Conservation (phyloP, 2,329 filamentous ascomycete species). For the Fonsecaea nubica region DNA sequence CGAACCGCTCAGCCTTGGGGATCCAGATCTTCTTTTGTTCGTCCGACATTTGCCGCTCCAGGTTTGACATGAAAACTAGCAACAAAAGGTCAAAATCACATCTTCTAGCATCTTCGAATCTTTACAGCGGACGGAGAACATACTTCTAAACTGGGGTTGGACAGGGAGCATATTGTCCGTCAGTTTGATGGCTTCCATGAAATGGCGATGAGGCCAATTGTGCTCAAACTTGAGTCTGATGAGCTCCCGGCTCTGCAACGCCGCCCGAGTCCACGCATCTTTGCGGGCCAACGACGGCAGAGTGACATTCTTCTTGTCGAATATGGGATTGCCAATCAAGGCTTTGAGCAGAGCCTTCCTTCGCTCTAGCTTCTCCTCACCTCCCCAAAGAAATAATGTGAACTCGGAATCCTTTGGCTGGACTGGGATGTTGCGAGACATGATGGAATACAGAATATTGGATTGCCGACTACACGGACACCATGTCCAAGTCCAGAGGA, state of each 20-base stretch:
- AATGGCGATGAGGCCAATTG: constrained; percentile 38
- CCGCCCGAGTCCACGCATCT: constrained; percentile 38
- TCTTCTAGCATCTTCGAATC: too few relatives aligned
- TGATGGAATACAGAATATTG: background rate
- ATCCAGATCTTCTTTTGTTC: constrained; percentile 41
- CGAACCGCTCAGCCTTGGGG: constrained; percentile 39
- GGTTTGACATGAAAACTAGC: constrained; percentile 40
- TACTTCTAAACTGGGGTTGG: constrained; percentile 39
- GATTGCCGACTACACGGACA: background rate
- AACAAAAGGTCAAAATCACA: too few relatives aligned
- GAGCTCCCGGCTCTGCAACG: constrained; percentile 37
- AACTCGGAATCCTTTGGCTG: constrained; percentile 22
- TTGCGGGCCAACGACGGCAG: constrained; percentile 38
- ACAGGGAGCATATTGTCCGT: constrained; percentile 40
- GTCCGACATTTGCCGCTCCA: constrained; percentile 40
- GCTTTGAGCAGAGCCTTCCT: constrained; percentile 35
- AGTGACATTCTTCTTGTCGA: constrained; percentile 36
- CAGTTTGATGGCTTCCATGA: constrained; percentile 38
- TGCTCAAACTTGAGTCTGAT: constrained; percentile 37
- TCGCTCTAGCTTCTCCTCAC: constrained; percentile 37
- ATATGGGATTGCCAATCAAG: constrained; percentile 37
- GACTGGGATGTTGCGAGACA: constrained; percentile 35
- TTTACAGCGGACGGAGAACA: background rate
- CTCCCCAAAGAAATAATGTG: constrained; percentile 40
- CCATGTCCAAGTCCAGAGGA: background rate